Evolutionary conservation across 495 filamentous ascomycete genomes (phyloP).

Genomic region (Evernia prunastri): DNA sequence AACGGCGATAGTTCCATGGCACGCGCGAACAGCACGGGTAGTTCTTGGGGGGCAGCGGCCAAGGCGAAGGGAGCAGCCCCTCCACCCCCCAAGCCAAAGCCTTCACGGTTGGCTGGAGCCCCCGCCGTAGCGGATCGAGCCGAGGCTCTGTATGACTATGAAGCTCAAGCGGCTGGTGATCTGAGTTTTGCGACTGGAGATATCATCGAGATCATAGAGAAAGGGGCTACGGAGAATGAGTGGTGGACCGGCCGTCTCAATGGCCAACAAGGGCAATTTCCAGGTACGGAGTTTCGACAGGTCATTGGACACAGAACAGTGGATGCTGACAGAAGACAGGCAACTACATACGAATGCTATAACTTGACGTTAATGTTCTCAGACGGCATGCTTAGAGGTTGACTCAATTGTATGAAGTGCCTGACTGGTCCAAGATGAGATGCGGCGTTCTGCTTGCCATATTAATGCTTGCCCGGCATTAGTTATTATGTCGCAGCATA

Average conservation of each 20-base stretch:
- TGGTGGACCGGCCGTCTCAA: slow-evolving; percentile 86
- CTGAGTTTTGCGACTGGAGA: slow-evolving; percentile 88
- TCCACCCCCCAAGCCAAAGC: slow-evolving; percentile 89
- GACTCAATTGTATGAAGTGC: not conserved
- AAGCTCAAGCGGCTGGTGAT: slow-evolving; percentile 91
- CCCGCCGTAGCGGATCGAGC: slow-evolving; percentile 58
- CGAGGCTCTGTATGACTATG: slow-evolving; percentile 87
- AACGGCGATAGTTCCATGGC: slow-evolving; percentile 32
- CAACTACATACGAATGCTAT: slow-evolving; percentile 24
- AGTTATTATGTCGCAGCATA: not conserved
- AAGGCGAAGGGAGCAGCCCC: slow-evolving; percentile 78
- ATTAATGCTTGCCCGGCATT: not conserved
- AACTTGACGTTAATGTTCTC: not conserved
- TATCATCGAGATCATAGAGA: slow-evolving; percentile 75
- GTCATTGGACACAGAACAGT: not conserved
- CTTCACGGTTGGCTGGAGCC: slow-evolving; percentile 60
- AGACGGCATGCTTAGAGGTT: not conserved
- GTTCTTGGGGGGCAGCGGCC: slow-evolving; percentile 55
- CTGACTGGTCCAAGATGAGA: not conserved
- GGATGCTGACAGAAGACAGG: slow-evolving; percentile 14
- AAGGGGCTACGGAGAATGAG: slow-evolving; percentile 84
- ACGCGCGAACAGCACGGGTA: slow-evolving; percentile 52
- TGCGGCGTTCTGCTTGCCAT: not conserved
- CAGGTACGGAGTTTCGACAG: slow-evolving; percentile 54
- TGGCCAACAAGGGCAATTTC: slow-evolving; percentile 84